Conservation (phyloP, 768 basidiomycete species). For the Lactarius quietus region DNA sequence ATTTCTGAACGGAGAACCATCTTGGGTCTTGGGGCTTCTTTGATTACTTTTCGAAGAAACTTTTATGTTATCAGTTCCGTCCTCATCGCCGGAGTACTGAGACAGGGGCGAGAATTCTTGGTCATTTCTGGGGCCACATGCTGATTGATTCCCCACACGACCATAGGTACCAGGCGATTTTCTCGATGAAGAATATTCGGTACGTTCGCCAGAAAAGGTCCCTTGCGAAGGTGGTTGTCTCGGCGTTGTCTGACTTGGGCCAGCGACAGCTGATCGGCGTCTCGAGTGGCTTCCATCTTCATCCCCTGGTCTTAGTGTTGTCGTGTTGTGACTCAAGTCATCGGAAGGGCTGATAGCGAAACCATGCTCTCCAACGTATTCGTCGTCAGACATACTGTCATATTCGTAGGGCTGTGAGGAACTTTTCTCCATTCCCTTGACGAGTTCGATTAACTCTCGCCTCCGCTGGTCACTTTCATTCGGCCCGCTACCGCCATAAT, state of each 20-base stretch:
- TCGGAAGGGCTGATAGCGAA: slow-evolving; percentile 27
- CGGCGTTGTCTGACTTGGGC: slow-evolving; percentile 6
- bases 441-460: slow-evolving; percentile 21
- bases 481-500: neutral
- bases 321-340: neutral
- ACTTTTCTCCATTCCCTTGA: slow-evolving; percentile 18
- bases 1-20: neutral
- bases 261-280: neutral
- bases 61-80: neutral
- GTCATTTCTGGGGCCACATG: neutral
- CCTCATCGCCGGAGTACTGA: slow-evolving; percentile 20
- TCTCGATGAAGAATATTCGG: neutral
- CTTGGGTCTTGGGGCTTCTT: neutral
- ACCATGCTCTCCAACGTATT: slow-evolving; percentile 33
- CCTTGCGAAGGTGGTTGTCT: neutral
- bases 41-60: neutral
- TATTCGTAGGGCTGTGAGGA: neutral
- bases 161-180: neutral
- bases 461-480: slow-evolving; percentile 16
- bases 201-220: neutral
- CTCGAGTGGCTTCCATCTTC: neutral
- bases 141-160: neutral
- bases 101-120: slow-evolving; percentile 16
- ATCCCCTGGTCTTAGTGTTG: neutral
- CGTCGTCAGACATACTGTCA: slow-evolving; percentile 18